A percentile compares a stretch with the other conserved stretches of the same genome.
These are phyloP conservation scores for Pyrenophora seminiperda DNA, from an alignment of 2,329 filamentous ascomycete genomes.

Conservation along the genomic window DNA sequence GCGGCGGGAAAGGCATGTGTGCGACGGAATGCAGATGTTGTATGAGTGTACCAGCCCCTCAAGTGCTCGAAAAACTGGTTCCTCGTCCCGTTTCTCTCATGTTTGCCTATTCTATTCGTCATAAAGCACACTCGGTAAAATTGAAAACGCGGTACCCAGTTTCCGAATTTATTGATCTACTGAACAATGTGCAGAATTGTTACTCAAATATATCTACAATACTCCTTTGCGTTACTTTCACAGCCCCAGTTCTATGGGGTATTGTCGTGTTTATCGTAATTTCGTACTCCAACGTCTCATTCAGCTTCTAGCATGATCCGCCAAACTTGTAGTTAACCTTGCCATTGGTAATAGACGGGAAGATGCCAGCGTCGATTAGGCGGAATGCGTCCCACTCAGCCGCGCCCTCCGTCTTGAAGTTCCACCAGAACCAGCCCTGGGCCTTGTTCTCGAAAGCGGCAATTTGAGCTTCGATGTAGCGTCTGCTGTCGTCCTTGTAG, in stretches of 20 bases:
- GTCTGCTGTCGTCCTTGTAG: slow-evolving; percentile 54
- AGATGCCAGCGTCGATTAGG: slow-evolving; percentile 57
- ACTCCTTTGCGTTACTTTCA: not conserved
- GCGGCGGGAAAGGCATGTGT: slow-evolving; percentile 1
- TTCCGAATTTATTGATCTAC: not conserved
- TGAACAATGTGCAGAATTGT: slow-evolving; percentile 2
- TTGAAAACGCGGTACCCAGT: not conserved
- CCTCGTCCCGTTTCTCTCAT: not conserved
- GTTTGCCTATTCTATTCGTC: not conserved
- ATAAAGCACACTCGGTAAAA: not conserved
- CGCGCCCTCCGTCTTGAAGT: slow-evolving; percentile 61
- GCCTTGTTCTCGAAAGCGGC: slow-evolving; percentile 57
- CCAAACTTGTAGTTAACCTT: slow-evolving; percentile 31
- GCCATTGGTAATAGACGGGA: slow-evolving; percentile 47
- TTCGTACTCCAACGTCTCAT: slow-evolving; percentile 1
- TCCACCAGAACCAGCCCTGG: slow-evolving; percentile 64
- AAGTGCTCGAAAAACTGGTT: not conserved
- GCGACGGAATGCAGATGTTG: not conserved
- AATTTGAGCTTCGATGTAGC: slow-evolving; percentile 62
- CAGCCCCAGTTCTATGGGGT: not conserved
- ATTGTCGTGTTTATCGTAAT: not conserved
- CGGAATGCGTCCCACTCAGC: slow-evolving; percentile 61
- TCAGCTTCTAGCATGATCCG: slow-evolving; percentile 22
- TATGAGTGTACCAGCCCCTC: not conserved
- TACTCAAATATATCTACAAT: not conserved